Evolutionary conservation across 2,329 filamentous ascomycete genomes (phyloP), one percentile per base, ranked within the genome.

Genomic region (Phialophora chinensis): DNA sequence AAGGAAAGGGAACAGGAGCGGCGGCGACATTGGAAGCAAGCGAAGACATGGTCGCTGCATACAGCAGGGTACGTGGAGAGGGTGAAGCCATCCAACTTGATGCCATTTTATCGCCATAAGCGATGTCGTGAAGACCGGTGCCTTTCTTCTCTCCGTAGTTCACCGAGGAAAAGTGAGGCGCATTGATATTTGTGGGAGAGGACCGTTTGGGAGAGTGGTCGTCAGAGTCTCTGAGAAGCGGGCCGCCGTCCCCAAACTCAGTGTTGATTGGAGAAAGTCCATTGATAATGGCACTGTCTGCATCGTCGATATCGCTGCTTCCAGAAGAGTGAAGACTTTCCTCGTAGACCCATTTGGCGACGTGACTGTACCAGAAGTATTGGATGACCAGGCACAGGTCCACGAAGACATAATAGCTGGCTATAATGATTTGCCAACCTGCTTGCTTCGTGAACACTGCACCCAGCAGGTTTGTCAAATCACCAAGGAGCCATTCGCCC

Each of bases 331-430:
- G 62, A 31, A 72, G 67, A 44, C 69, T 66, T 60, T 77, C 77
- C 12, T 70, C 74, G 23, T 81, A 79, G 63, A 81, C 76, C 55
- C 81, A 82, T 62, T 84, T 80, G 72, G 84, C 82, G 66, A 87
- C 74, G 66, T 85, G 79, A 59, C 87, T 86, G 72, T 90, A 90
- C 86, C 87, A 90, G 44, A 88, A 78, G 79, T 87, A 90, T 77
- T 90, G 88, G 42, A 81, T 78, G 7, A 88, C 86, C 31, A 90
- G 78, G 42, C 85, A 82, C 33, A 87, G 77, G 74, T 90, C 88
- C 2, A 90, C 88, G 29, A 85, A 84, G 58, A 89, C 87, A 74
- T 90, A 90, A 77, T 90, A 90, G 25, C 77, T 79, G 1, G 87
- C 88, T 57, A 90, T 82, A 8, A 88, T 83, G 49, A 90, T 82